Evolutionary conservation across 805 yeast genomes (phyloP), one percentile per base, ranked within the genome.

Genomic region (Komagataella mondaviorum): DNA sequence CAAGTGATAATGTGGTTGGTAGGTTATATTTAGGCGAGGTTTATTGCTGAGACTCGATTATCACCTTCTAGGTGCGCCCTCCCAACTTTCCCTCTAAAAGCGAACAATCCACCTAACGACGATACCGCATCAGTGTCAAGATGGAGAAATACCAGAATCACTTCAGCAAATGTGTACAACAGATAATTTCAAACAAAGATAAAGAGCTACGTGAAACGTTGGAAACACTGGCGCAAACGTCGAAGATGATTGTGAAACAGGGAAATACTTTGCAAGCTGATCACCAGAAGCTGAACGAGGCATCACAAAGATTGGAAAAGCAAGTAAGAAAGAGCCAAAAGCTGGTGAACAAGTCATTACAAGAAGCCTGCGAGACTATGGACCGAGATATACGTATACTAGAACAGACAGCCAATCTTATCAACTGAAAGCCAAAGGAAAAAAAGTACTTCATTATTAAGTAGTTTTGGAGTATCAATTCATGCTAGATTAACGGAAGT

Each of bases 371-470:
- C 0, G 96, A 88, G 60, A 54, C 74, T 14, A 59, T 86, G 2
- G 95, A 88, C 63, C 85, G 83, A 55, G 81, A 82, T 49, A 65
- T 89, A 17, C 66, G 96, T 48, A 79, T 86, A 1, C 63, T 88
- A 47, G 96, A 88, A 60, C 65, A 70, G 39, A 30, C 39, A 30
- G 39, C 14, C 39, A 30, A 30, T 30, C 39, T 30, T 10, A 12
- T 43, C 23, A 12, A 48, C n/a, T 10, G 45, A 47, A 23, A 47
- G 18, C 18, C 6, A 10, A 20, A 20, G 36, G 39, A 30, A 30
- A 10, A 30, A 30, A 14, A 10, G 14, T 30, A 30, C 14, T 10
- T 12, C 18, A 17, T 45, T 17, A 47, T 47, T 10, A 7, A 20
- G 10, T 47, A 20, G 23, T 22, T 10, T 16, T 10, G 20, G 48